Evolutionary conservation across 2,329 filamentous ascomycete species (phyloP), one percentile per base, ranked within the genome.

Genomic region (Fusarium drepaniforme): DNA sequence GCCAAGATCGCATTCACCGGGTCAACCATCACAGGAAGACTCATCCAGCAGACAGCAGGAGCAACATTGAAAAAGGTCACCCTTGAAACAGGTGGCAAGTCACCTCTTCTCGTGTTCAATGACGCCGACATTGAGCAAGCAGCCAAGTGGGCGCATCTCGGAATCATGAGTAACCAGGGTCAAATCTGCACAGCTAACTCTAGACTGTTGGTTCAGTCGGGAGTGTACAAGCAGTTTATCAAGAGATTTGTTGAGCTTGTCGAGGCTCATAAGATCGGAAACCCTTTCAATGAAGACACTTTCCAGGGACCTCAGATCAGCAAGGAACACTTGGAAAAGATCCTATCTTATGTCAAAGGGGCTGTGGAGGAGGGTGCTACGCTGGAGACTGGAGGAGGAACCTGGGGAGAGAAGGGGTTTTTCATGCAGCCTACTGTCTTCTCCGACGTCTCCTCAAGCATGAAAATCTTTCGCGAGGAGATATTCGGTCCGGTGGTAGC

Each of bases 1-100:
- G 59, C 25, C 16, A 62, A 62, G 59, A 62, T 62, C 18, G 59
- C 59, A 1, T 62, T 62, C 21, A 62, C 59, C 3, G 59, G 59
- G 4, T 62, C 59, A 18, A 62, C 59, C 5, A n/a, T 28, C 15
- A 62, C 42, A 46, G 59, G 35, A 5, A 13, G 42, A n/a, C n/a
- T 30, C 18, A 62, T 62, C 59, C 25, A 30, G 15, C 25, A 62
- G 38, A 16, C 44, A 13, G 59, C 59, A 23, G 23, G 21, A 3
- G 9, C 25, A 12, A 49, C 25, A 8, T 28, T 62, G 9, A 62
- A 62, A 13, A 62, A 35, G 6, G 35, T 49, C 38, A 62, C 59
- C 1, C 42, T 62, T 2, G 59, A 62, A 8, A 57, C 46, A 3
- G 63, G 63, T 3, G 63, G 63, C 8, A 65, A 65, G 21, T 57